Percentiles rank a stretch among this genome's conserved stretches.
Conservation (phyloP, 495 filamentous ascomycete genomes). For the Baudoinia panamericana region DNA sequence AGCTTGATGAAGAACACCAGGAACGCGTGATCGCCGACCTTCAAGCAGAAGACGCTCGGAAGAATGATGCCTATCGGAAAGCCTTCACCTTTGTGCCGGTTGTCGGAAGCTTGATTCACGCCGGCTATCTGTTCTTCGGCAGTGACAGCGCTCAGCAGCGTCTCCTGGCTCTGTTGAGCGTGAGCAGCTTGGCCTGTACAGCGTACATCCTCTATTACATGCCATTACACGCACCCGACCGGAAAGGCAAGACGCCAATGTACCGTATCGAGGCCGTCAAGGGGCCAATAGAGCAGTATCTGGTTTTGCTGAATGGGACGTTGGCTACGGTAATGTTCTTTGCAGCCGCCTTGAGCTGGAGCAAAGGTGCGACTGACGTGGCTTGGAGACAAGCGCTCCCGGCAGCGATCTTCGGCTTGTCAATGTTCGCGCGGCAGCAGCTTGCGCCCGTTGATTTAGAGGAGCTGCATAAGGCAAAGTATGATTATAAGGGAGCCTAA, state of each 20-base stretch:
- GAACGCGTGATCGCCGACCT: conserved; percentile 52
- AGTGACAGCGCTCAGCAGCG: conserved; percentile 20
- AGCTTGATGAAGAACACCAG: conserved; percentile 43
- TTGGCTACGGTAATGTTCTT: conserved; percentile 25
- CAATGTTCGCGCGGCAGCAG: conserved; percentile 37
- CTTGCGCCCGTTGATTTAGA: conserved; percentile 45
- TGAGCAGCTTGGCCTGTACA: conserved; percentile 47
- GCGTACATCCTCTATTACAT: conserved; percentile 37
- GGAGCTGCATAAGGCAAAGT: conserved; percentile 41
- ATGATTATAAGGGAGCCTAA: conserved; percentile 49
- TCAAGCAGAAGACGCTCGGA: conserved; percentile 40
- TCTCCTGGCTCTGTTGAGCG: conserved; percentile 38
- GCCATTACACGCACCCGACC: conserved; percentile 26
- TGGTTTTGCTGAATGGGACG: conserved; percentile 37
- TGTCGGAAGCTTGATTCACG: conserved; percentile 38
- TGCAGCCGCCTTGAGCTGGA: conserved; percentile 9
- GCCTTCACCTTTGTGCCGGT: conserved; percentile 47
- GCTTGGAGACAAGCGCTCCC: conserved; percentile 21
- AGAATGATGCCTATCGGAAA: conserved; percentile 47
- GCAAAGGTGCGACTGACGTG: conserved; percentile 6
- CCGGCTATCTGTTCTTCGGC: conserved; percentile 36
- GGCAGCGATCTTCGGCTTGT: conserved; percentile 35
- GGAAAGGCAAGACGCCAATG: conserved; percentile 14
- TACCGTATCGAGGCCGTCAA: conserved; percentile 14
- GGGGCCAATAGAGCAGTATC: conserved; percentile 31